phyloP scores from a whole-genome alignment of 2,329 filamentous ascomycete genomes.

The Didymella arachidicola region DNA sequence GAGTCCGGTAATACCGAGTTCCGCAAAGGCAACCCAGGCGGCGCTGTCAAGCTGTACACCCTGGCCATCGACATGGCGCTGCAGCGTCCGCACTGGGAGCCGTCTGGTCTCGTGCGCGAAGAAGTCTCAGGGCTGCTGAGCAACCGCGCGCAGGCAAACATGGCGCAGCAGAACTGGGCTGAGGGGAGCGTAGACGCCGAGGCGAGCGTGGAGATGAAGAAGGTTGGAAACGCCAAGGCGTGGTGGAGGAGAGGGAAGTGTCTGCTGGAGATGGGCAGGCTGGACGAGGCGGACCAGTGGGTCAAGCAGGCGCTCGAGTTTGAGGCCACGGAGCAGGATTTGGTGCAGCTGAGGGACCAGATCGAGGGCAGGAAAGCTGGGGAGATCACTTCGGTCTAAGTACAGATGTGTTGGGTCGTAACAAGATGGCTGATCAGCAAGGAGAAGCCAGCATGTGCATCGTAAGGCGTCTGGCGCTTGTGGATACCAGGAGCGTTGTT shows the following conservation, averaged over 20 bases:
- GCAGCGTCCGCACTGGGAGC: slow-evolving; percentile 85
- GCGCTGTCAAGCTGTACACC: slow-evolving; percentile 82
- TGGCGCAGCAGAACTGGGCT: slow-evolving; percentile 81
- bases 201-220: slow-evolving; percentile 85
- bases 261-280: slow-evolving; percentile 86
- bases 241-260: slow-evolving; percentile 92
- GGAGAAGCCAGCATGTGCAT: slow-evolving; percentile 22
- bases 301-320: slow-evolving; percentile 80
- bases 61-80: slow-evolving; percentile 92
- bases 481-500: slow-evolving; percentile 17
- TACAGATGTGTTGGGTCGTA: background rate
- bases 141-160: slow-evolving; percentile 89
- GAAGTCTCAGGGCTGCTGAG: slow-evolving; percentile 81
- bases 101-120: slow-evolving; percentile 80
- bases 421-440: background rate
- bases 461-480: slow-evolving; percentile 33
- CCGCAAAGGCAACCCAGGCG: slow-evolving; percentile 76
- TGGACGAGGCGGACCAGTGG: slow-evolving; percentile 83
- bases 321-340: slow-evolving; percentile 67
- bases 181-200: slow-evolving; percentile 89
- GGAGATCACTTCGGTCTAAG: slow-evolving; percentile 7
- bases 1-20: slow-evolving; percentile 85
- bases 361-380: slow-evolving; percentile 55
- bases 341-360: slow-evolving; percentile 50
- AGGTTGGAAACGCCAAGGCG: slow-evolving; percentile 86